Base-by-base conservation (phyloP, 1,284 basidiomycete genomes). In the Polyporus tsugae region DNA sequence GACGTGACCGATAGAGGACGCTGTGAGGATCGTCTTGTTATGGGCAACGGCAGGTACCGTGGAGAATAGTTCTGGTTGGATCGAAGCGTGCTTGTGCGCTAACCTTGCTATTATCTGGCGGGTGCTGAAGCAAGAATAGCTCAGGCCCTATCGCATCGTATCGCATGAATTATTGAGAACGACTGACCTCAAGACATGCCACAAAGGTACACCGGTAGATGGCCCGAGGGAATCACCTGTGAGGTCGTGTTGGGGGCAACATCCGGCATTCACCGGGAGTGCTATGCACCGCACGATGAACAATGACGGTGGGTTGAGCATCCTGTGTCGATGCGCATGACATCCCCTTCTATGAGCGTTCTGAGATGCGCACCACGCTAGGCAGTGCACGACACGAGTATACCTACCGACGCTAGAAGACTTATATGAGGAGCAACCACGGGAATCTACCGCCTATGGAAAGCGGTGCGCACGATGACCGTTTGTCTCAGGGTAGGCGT, bases 111-210 rank as follows among this genome's bases (percentile, higher is more conserved):
- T 55, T 35, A 35, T 55, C 13, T 17, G 29, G 15, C 52, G 52
- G 52, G 15, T 55, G 29, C 52, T 55, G 52, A 55, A 55, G 33
- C 29, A 55, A 55, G 29, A 55, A 55, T 55, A 55, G 33, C 52
- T 35, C 52, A 35, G 52, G 52, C 29, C 52, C 33, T 35, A 55
- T 55, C 52, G 15, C 29, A 55, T 49, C 46, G 46, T 49, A 49
- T 49, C 46, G 22, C 46, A 25, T 9, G 9, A 22, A 13, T 25
- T 19, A 44, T 19, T n/a, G 19, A 6, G 11, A 22, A 49, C 46
- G 11, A 49, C 46, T 25, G 22, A 25, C 46, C 22, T 49, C 46
- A 49, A 49, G 46, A 4, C 25, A 49, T 22, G 22, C n/a, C 46
- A 49, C 9, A 25, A 46, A 9, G 2, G 7, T 46, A 22, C 6